Percentiles rank a stretch among this genome's conserved stretches.
Evolutionary conservation across 139 green algal genomes (phyloP).

Genomic region (Zygnema circumcarinatum): DNA sequence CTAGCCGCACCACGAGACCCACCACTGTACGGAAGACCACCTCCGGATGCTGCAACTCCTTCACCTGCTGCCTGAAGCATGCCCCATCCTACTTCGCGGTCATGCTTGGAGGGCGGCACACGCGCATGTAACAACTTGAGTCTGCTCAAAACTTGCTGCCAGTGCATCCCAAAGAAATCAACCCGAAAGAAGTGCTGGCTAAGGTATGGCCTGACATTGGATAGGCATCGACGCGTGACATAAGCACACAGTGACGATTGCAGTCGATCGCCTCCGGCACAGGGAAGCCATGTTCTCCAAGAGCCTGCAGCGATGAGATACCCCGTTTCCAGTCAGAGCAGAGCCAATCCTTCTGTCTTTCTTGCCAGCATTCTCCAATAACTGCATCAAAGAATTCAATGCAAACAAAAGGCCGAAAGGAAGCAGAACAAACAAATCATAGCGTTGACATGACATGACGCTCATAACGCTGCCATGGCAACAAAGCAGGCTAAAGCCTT

Average conservation of each 20-base stretch:
- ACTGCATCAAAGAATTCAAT: too few species aligned
- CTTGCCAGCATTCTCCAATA: too few species aligned
- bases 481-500: too few species aligned
- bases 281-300: slow-evolving; percentile 87
- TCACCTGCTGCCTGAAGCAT: too few species aligned
- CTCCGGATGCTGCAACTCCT: slow-evolving; percentile 69
- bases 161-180: neutral
- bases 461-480: too few species aligned
- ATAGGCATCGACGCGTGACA: slow-evolving; percentile 81
- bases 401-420: too few species aligned
- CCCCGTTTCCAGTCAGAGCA: neutral
- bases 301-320: slow-evolving; percentile 69
- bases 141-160: neutral
- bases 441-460: too few species aligned
- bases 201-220: too few species aligned
- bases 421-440: too few species aligned
- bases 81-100: slow-evolving; percentile 34
- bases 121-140: neutral
- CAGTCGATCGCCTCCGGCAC: slow-evolving; percentile 90
- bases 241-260: slow-evolving; percentile 95
- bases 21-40: slow-evolving; percentile 80
- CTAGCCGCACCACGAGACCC: slow-evolving; percentile 80
- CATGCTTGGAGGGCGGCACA: too few species aligned
- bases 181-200: slow-evolving; percentile 54
- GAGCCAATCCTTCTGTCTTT: neutral